Evolutionary conservation across 2,329 filamentous ascomycete species (phyloP), one percentile per base, ranked within the genome.

Genomic region (Hypoxylon sp.): DNA sequence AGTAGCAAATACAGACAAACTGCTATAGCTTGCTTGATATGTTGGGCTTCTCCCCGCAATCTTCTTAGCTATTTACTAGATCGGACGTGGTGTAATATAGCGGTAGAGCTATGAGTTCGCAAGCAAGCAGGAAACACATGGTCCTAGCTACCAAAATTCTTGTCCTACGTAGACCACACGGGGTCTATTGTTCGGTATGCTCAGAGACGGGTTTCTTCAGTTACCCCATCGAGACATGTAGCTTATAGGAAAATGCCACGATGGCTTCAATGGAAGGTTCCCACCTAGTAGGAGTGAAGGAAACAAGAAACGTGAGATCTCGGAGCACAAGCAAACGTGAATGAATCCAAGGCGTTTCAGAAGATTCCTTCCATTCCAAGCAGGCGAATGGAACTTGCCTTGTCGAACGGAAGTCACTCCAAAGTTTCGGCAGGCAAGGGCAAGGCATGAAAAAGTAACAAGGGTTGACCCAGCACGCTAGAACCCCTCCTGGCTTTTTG

Each of bases 281-380:
- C 38, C 38, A 21, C 38, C 10, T 11, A 46, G 19, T 3, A 48
- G 52, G 50, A 34, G 43, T 25, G 19, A 52, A 57, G 21, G 49
- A 63, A 60, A 48, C 56, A 49, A 53, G 38, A 28, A 60, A 43
- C 14, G 48, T 55, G 52, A 64, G 55, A 69, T 60, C 45, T 63
- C 11, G 36, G 58, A 53, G 48, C 48, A 19, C 2, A 49, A 46
- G 57, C 34, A 46, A 58, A 46, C 32, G 19, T 5, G 25, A 58
- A 49, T 60, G 62, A 68, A 65, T 62, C 59, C 56, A 68, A 66
- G 38, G 23, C 7, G 68, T 70, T 70, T 70, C 68, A 68, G 58
- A 63, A 51, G 21, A 32, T 67, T 69, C 55, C 58, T 19, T 43
- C 25, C 25, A 28, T 49, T 57, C 55, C 48, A 34, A 34, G 41